Evolutionary conservation across 805 yeast species (phyloP).

Genomic region (Debaryomyces prosopidis): DNA sequence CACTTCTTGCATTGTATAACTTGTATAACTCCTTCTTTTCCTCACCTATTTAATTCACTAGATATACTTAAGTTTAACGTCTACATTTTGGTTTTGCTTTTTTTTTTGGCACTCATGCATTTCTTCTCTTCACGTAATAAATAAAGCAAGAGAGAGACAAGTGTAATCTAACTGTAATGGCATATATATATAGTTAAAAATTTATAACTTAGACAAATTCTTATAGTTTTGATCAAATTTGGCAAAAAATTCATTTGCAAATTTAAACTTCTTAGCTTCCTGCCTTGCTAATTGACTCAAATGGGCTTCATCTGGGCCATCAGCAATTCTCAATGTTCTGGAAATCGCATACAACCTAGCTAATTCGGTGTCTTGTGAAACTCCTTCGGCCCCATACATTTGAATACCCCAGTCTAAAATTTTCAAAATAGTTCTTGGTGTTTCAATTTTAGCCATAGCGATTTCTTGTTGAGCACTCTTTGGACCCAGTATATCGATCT

Average conservation of each 20-base stretch:
- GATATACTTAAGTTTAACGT: background rate
- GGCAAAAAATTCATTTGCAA: constrained; percentile 37
- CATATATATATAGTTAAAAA: background rate
- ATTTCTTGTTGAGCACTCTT: constrained; percentile 58
- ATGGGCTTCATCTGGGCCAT: constrained; percentile 72
- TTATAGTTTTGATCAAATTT: constrained; percentile 16
- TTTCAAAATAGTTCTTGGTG: constrained; percentile 54
- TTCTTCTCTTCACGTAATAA: background rate
- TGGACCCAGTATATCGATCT: constrained; percentile 53
- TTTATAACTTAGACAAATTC: constrained; percentile 27
- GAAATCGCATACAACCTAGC: constrained; percentile 52
- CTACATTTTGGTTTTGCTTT: background rate
- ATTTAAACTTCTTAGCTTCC: constrained; percentile 38
- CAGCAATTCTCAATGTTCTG: constrained; percentile 63
- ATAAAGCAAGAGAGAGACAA: background rate
- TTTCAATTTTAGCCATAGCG: constrained; percentile 62
- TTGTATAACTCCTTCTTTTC: background rate
- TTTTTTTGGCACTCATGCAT: background rate
- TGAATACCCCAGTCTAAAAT: constrained; percentile 65
- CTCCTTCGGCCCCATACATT: constrained; percentile 65
- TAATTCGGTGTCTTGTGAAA: constrained; percentile 59
- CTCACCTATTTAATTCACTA: background rate
- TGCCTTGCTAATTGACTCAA: constrained; percentile 54
- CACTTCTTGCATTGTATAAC: background rate
- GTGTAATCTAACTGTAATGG: background rate